A percentile compares a stretch with the other conserved stretches of the same genome.
Conservation (phyloP, 1,139 yeast genomes). For the Candida sojae region DNA sequence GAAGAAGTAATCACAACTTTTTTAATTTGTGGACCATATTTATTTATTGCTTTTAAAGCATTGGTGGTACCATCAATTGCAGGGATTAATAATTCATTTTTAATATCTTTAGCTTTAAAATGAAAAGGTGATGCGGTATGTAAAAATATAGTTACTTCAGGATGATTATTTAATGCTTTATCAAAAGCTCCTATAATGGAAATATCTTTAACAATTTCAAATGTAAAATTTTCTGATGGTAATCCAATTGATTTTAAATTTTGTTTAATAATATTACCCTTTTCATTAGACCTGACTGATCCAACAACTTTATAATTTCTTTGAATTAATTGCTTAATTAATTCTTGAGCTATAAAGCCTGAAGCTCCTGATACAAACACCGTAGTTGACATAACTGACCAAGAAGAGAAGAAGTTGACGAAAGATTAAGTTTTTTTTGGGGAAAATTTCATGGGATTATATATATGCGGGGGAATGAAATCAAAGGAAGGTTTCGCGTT, state of each 20-base stretch:
- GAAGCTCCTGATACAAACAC: constrained; percentile 57
- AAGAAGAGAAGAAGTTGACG: no score
- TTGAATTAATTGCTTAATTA: constrained; percentile 26
- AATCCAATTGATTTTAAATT: constrained; percentile 17
- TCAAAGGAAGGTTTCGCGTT: no score
- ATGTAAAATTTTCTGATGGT: constrained; percentile 22
- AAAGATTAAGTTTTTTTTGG: no score
- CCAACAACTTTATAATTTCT: constrained; percentile 29
- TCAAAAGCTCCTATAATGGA: constrained; percentile 52
- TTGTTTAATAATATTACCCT: constrained; percentile 23
- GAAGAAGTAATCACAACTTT: constrained; percentile 32
- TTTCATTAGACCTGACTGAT: constrained; percentile 28
- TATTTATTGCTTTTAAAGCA: constrained; percentile 23
- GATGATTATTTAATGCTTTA: constrained; percentile 46
- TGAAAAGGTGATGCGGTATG: constrained; percentile 41
- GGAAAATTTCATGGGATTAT: no score
- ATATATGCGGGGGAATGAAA: no score
- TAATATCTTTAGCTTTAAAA: constrained; percentile 25
- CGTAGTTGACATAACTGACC: constrained; percentile 7
- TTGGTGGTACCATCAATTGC: constrained; percentile 35
- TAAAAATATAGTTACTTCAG: constrained; percentile 53
- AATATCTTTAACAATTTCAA: constrained; percentile 30
- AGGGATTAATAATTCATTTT: constrained; percentile 32
- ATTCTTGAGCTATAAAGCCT: constrained; percentile 54
- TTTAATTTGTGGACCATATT: constrained; percentile 25